phyloP scores from a whole-genome alignment of 148 eudicot genomes.

The Rheum nobile region DNA sequence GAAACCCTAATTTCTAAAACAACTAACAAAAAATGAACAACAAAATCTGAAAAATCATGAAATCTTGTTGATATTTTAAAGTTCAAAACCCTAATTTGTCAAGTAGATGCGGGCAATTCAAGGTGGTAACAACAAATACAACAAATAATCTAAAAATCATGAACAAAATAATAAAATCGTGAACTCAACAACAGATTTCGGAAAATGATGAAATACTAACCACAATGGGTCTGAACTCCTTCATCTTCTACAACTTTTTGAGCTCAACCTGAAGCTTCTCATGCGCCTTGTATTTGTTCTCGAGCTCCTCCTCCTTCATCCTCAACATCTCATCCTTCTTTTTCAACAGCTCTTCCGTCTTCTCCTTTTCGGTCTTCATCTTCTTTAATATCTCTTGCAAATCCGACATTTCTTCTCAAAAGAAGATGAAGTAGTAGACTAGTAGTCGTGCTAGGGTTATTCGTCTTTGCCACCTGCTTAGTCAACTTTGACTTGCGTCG shows the following conservation, averaged over 20 bases:
- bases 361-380: constrained; percentile 71
- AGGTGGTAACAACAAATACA: background rate
- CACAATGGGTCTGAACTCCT: constrained; percentile 83
- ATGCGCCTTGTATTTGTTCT: constrained; percentile 32
- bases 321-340: constrained; percentile 54
- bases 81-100: background rate
- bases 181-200: background rate
- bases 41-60: too few relatives aligned
- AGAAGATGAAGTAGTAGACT: background rate
- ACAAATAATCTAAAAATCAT: background rate
- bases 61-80: background rate
- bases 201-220: constrained; percentile 19
- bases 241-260: constrained; percentile 78
- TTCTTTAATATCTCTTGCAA: constrained; percentile 74
- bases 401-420: constrained; percentile 63
- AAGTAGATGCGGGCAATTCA: background rate
- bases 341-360: constrained; percentile 68
- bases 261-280: constrained; percentile 57
- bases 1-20: background rate
- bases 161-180: background rate
- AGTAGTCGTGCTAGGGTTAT: background rate
- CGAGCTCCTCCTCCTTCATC: constrained; percentile 38
- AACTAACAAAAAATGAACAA: too few relatives aligned
- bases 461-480: constrained; percentile 4
- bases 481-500: constrained; percentile 9